A percentile compares a stretch with the other conserved stretches of the same genome.
phyloP scores from a whole-genome alignment of 192 early-diverging fungal genomes.

The Coemansia reversa region DNA sequence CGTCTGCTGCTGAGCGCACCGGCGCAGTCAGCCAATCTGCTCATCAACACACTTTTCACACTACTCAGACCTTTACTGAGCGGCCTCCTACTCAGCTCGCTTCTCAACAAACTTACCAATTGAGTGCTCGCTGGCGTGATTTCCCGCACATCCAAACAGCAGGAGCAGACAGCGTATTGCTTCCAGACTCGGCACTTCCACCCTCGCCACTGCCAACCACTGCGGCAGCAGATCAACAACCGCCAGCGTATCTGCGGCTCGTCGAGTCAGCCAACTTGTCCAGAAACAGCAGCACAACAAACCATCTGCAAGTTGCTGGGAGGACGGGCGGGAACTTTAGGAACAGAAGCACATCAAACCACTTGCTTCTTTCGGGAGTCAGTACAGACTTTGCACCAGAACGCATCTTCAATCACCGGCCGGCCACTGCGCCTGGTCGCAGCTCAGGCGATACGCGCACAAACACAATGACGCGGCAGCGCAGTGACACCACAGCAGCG shows the following conservation, averaged over 20 bases:
- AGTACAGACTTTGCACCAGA: slow-evolving; percentile 25
- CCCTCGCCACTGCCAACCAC: slow-evolving; percentile 8
- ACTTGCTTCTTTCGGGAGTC: slow-evolving; percentile 41
- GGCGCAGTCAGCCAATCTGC: too few species aligned
- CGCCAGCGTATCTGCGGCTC: slow-evolving; percentile 36
- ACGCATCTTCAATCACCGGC: slow-evolving; percentile 20
- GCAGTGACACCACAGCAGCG: not conserved
- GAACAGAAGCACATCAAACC: slow-evolving; percentile 19
- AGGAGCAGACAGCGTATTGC: slow-evolving; percentile 10
- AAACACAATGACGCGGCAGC: too few species aligned
- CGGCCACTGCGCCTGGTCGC: not conserved
- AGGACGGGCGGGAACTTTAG: not conserved
- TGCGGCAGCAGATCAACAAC: not conserved
- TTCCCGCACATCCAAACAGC: not conserved
- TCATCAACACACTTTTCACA: too few species aligned
- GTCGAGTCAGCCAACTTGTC: slow-evolving; percentile 5
- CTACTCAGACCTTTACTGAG: too few species aligned
- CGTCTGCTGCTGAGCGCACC: not conserved
- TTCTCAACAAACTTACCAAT: too few species aligned
- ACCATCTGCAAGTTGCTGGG: not conserved
- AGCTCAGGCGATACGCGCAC: not conserved
- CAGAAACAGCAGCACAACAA: slow-evolving; percentile 3
- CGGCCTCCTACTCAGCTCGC: too few species aligned
- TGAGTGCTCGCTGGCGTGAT: too few species aligned
- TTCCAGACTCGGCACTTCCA: slow-evolving; percentile 11